Conservation (phyloP, 306 rosid species). For the Cicer cuneatum region DNA sequence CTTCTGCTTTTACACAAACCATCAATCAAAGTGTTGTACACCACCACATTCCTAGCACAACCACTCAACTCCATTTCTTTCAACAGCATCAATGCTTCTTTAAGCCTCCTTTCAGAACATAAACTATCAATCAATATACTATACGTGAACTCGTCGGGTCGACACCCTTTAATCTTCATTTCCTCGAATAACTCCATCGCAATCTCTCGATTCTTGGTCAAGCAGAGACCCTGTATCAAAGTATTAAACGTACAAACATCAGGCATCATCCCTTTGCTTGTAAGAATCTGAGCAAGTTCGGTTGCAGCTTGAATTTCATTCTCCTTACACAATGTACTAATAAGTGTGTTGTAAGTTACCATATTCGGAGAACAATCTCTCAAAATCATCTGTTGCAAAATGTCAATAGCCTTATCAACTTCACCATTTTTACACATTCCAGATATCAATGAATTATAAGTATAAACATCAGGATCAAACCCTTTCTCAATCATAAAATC, state of each 20-base stretch:
- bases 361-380: constrained; percentile 77
- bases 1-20: constrained; percentile 85
- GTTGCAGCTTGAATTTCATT: constrained; percentile 79
- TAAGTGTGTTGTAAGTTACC: constrained; percentile 77
- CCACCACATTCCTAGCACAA: constrained; percentile 75
- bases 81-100: constrained; percentile 66
- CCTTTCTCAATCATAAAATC: constrained; percentile 84
- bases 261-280: constrained; percentile 75
- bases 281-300: constrained; percentile 64
- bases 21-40: constrained; percentile 80
- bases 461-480: constrained; percentile 74
- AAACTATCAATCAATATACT: constrained; percentile 71
- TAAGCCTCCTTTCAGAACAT: constrained; percentile 66
- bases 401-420: constrained; percentile 72
- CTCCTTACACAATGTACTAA: constrained; percentile 76
- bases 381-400: constrained; percentile 72
- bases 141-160: constrained; percentile 86
- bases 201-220: constrained; percentile 56
- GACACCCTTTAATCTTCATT: constrained; percentile 77
- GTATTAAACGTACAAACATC: constrained; percentile 90
- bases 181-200: constrained; percentile 86
- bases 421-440: constrained; percentile 80
- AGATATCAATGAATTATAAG: constrained; percentile 77
- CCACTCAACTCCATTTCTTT: constrained; percentile 86
- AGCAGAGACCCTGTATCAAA: constrained; percentile 81